phyloP scores from a whole-genome alignment of 371 early-diverging fungal genomes.

The Choanephora cucurbitarum region DNA sequence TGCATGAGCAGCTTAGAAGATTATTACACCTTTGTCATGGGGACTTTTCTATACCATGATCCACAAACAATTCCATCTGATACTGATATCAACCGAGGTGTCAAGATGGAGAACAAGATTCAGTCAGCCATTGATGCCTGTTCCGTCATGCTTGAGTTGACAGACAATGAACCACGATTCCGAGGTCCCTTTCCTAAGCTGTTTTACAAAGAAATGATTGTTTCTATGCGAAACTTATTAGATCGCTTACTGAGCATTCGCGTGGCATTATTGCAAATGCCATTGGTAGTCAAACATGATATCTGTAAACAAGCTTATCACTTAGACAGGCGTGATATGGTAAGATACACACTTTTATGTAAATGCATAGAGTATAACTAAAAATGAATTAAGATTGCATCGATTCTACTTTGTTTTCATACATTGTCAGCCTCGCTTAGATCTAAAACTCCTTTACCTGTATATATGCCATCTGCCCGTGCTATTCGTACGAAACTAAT shows the following conservation, averaged over 20 bases:
- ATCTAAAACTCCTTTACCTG: slow-evolving; percentile 58
- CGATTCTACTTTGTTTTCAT: slow-evolving; percentile 49
- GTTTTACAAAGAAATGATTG: slow-evolving; percentile 59
- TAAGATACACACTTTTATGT: slow-evolving; percentile 17
- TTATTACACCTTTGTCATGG: slow-evolving; percentile 47
- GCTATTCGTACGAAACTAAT: slow-evolving; percentile 53
- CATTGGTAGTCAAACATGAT: slow-evolving; percentile 44
- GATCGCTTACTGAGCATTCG: slow-evolving; percentile 60
- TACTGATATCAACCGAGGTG: slow-evolving; percentile 36
- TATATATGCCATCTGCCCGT: slow-evolving; percentile 59
- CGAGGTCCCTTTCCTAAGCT: slow-evolving; percentile 60
- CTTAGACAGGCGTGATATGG: slow-evolving; percentile 55
- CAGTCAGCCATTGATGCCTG: slow-evolving; percentile 45
- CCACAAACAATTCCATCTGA: slow-evolving; percentile 19
- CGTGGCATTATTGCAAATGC: slow-evolving; percentile 52
- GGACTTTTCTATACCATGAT: slow-evolving; percentile 42
- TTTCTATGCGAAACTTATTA: slow-evolving; percentile 53
- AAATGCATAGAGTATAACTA: too few relatives aligned
- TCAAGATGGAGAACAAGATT: slow-evolving; percentile 44
- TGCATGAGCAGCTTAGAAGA: slow-evolving; percentile 47
- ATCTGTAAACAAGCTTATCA: slow-evolving; percentile 42
- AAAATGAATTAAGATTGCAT: slow-evolving; percentile 32
- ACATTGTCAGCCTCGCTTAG: slow-evolving; percentile 53
- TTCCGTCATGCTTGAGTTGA: slow-evolving; percentile 50
- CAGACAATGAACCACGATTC: slow-evolving; percentile 60